Percentiles rank a stretch among this genome's conserved stretches.
Conservation (phyloP, 2,329 filamentous ascomycete genomes). For the Hymenoscyphus albidus region DNA sequence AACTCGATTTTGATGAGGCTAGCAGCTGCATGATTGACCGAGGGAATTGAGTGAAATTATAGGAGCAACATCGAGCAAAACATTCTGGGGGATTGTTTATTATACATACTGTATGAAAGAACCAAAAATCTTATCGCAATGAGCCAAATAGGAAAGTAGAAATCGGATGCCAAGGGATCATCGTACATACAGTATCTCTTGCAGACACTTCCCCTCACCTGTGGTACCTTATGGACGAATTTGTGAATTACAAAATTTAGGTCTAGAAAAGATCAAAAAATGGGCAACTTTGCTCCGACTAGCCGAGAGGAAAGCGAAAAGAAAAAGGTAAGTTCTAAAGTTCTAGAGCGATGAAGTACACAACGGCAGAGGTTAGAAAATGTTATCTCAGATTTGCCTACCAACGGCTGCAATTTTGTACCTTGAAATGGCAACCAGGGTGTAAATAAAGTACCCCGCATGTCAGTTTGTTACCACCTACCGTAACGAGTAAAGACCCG, state of each 20-base stretch:
- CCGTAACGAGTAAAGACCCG: background rate
- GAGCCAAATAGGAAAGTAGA: conserved; percentile 1
- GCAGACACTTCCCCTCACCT: background rate
- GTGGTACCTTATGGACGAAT: background rate
- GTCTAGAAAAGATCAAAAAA: background rate
- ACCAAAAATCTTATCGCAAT: background rate
- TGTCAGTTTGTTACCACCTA: background rate
- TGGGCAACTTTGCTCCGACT: background rate
- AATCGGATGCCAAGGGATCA: background rate
- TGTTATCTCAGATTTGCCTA: background rate
- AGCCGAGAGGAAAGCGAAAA: background rate
- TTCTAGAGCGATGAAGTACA: background rate
- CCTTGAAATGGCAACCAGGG: background rate
- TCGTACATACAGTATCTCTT: background rate
- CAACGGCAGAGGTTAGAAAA: background rate
- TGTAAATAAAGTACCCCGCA: background rate
- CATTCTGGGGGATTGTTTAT: background rate
- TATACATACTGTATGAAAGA: background rate
- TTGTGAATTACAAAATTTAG: background rate
- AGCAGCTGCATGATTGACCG: background rate
- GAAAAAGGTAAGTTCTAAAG: background rate
- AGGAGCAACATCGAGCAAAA: background rate
- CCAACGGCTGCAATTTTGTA: background rate
- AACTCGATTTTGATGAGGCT: background rate
- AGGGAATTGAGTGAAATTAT: background rate